phyloP scores from a whole-genome alignment of 495 filamentous ascomycete genomes.

The Hypoxylon rickii region DNA sequence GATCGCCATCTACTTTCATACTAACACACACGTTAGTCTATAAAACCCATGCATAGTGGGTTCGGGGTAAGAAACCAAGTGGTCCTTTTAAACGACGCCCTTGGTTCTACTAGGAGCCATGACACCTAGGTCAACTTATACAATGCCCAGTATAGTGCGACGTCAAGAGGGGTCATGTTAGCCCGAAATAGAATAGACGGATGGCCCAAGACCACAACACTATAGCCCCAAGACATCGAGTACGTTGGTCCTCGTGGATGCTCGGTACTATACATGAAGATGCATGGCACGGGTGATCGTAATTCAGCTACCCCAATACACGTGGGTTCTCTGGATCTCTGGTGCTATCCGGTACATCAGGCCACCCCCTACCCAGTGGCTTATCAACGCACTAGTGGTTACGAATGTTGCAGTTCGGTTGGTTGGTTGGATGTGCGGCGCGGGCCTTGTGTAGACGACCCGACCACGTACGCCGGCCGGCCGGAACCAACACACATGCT shows the following conservation, averaged over 20 bases:
- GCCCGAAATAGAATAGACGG: constrained; percentile 7
- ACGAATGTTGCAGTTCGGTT: no score
- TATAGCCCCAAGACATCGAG: constrained; percentile 6
- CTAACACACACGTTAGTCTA: no score
- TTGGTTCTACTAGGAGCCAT: background rate
- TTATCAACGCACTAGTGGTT: background rate
- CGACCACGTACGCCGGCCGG: constrained; percentile 6
- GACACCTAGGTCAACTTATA: no score
- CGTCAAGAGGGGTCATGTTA: background rate
- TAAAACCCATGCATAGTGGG: no score
- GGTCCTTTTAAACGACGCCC: constrained; percentile 4
- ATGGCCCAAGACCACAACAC: constrained; percentile 25
- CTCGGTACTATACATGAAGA: constrained; percentile 6
- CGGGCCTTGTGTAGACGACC: constrained; percentile 5
- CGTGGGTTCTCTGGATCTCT: constrained; percentile 3
- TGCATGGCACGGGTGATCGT: constrained; percentile 5
- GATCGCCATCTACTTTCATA: no score
- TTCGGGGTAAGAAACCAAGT: no score
- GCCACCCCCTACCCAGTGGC: background rate
- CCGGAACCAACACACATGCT: constrained; percentile 6
- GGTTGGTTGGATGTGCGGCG: constrained; percentile 10
- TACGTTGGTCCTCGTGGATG: background rate
- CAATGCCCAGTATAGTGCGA: no score
- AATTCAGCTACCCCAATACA: constrained; percentile 12
- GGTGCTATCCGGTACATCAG: constrained; percentile 1